These are phyloP conservation scores for Amniculicola lignicola DNA, from an alignment of 495 filamentous ascomycete species.

Conservation along the genomic window DNA sequence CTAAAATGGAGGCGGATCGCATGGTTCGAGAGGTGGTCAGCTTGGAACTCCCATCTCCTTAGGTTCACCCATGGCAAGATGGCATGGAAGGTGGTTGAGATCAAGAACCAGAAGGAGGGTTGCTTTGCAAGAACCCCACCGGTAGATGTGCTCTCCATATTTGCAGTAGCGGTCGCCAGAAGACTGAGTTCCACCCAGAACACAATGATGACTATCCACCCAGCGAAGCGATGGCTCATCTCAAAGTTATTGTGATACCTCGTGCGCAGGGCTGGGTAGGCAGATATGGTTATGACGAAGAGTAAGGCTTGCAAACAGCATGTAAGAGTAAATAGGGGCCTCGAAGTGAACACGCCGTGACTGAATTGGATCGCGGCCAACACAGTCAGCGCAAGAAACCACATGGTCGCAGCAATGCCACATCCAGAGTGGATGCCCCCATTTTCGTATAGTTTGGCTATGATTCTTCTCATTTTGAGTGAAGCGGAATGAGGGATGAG, in stretches of 20 bases:
- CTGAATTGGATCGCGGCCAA: constrained; percentile 1
- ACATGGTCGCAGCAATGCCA: constrained; percentile 33
- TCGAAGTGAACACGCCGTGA: background rate
- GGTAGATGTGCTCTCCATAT: constrained; percentile 35
- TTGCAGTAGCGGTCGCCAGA: constrained; percentile 38
- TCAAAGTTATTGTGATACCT: constrained; percentile 65
- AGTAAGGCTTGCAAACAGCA: constrained; percentile 25
- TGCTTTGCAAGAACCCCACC: constrained; percentile 49
- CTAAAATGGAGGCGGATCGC: constrained; percentile 69
- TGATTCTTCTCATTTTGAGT: constrained; percentile 21
- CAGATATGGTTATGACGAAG: constrained; percentile 42
- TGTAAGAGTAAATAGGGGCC: background rate
- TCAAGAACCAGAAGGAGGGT: constrained; percentile 68
- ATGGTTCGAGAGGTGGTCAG: constrained; percentile 65
- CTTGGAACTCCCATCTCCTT: constrained; percentile 55
- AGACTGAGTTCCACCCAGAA: constrained; percentile 55
- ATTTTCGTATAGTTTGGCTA: constrained; percentile 38
- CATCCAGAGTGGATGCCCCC: constrained; percentile 37
- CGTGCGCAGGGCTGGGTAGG: constrained; percentile 52
- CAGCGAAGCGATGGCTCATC: constrained; percentile 62
- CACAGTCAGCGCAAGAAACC: constrained; percentile 33
- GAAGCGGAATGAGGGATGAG: constrained; percentile 27
- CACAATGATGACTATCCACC: constrained; percentile 59
- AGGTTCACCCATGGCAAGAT: constrained; percentile 68
- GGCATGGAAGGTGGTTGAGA: constrained; percentile 57